Base-by-base conservation (phyloP, 257 asterid genomes). In the Knoxia roxburghii region DNA sequence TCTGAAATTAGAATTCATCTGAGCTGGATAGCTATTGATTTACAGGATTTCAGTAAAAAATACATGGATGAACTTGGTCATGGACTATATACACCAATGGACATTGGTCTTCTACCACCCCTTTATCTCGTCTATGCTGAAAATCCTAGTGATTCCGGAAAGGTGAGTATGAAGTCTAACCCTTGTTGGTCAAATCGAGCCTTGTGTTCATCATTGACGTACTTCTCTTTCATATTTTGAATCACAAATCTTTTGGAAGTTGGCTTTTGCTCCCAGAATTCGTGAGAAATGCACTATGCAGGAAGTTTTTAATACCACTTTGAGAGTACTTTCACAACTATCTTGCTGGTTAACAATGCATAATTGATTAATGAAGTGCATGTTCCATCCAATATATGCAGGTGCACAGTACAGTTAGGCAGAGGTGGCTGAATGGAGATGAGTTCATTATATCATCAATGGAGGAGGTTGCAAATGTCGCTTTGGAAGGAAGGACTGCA, bases 141-240 rank as follows among this genome's bases (percentile, higher is more conserved):
- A 78, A 92, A 92, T 69, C 97, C 96, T 39, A 92, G 97, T 73
- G 98, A 91, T 71, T 91, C 98, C 35, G 97, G 98, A 71, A 89
- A 91, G 96, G 98, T 85, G 61, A 69, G 80, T 54, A 37, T 68
- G 52, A 33, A 50, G 41, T 60, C n/a, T 32, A 21, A 43, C 41
- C 14, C 21, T 20, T 45, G 10, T 32, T 21, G n/a, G n/a, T n/a
- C n/a, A n/a, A n/a, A n/a, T n/a, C n/a, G n/a, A n/a, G n/a, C n/a
- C n/a, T 40, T 18, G 49, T 68, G 8, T 45, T 46, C 57, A 68
- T 68, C 57, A 45, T 30, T 30, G 11, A 32, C 30, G 20, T 21
- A 39, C 18, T 68, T 29, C 23, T 26, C 10, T 0, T 37, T 4
- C 30, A 30, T 57, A 41, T 20, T 32, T 3, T 57, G 65, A 20